Evolutionary conservation across 257 asterid genomes (phyloP).

Genomic region (Nicotiana obtusifolia): DNA sequence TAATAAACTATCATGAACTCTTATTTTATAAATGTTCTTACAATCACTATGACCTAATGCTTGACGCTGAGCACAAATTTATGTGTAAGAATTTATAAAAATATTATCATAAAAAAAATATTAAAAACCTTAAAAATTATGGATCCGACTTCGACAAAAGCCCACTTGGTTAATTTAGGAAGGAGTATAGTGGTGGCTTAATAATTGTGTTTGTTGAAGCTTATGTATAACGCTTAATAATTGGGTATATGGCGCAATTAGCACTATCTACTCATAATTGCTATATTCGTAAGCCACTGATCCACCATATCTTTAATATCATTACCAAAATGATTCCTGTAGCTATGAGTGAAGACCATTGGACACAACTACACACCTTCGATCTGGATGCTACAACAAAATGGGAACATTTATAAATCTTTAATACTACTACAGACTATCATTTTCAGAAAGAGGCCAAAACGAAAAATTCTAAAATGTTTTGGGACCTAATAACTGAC

Average conservation of each 20-base stretch:
- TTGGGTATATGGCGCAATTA: background rate
- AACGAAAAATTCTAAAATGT: background rate
- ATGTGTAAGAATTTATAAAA: no score
- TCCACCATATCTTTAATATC: background rate
- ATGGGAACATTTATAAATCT: background rate
- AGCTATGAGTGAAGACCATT: background rate
- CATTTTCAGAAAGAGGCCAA: background rate
- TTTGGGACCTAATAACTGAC: no score
- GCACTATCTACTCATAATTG: background rate
- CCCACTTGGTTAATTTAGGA: background rate
- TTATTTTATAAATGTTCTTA: no score
- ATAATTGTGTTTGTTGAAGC: background rate
- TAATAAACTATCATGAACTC: no score
- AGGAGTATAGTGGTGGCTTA: background rate
- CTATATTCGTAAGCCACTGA: background rate
- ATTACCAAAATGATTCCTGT: background rate
- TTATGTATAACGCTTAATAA: background rate
- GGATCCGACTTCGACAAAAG: no score
- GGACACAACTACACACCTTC: background rate
- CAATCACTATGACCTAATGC: no score
- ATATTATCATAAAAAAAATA: no score
- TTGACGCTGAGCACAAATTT: no score
- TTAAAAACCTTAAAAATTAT: no score
- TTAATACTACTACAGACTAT: background rate
- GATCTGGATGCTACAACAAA: background rate